Conservation (phyloP, 2,329 filamentous ascomycete species). For the Aspergillus spinulosporus region DNA sequence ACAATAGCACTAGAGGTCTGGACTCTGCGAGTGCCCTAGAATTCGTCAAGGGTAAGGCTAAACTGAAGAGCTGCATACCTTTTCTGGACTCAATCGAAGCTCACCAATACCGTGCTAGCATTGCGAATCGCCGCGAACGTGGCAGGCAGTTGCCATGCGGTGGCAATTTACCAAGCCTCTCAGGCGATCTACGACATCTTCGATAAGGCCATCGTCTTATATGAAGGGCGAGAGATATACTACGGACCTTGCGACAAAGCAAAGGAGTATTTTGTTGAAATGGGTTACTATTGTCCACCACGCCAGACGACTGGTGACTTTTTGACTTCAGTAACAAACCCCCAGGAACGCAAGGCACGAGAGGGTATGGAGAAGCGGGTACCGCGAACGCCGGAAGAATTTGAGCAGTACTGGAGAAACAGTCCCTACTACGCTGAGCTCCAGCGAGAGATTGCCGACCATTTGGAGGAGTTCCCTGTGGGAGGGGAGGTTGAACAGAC, state of each 20-base stretch:
- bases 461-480: constrained; percentile 34
- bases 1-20: constrained; percentile 54
- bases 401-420: constrained; percentile 55
- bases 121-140: constrained; percentile 54
- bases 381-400: constrained; percentile 68
- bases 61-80: too few relatives aligned
- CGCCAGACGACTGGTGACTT: constrained; percentile 71
- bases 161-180: constrained; percentile 60
- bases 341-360: constrained; percentile 57
- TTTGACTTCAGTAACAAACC: constrained; percentile 67
- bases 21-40: constrained; percentile 60
- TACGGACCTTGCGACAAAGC: constrained; percentile 65
- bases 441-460: constrained; percentile 36
- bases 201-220: constrained; percentile 72
- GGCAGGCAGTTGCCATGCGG: constrained; percentile 51
- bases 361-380: constrained; percentile 62
- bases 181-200: constrained; percentile 62
- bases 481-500: constrained; percentile 34
- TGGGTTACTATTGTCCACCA: constrained; percentile 67
- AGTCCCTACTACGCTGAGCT: constrained; percentile 35
- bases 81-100: background rate
- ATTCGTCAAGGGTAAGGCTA: constrained; percentile 48
- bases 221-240: constrained; percentile 76
- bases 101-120: constrained; percentile 26
- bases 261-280: constrained; percentile 64